A percentile compares a stretch with the other conserved stretches of the same genome.
Evolutionary conservation across 495 filamentous ascomycete species (phyloP).

Genomic region (Penicillium malachiteum): DNA sequence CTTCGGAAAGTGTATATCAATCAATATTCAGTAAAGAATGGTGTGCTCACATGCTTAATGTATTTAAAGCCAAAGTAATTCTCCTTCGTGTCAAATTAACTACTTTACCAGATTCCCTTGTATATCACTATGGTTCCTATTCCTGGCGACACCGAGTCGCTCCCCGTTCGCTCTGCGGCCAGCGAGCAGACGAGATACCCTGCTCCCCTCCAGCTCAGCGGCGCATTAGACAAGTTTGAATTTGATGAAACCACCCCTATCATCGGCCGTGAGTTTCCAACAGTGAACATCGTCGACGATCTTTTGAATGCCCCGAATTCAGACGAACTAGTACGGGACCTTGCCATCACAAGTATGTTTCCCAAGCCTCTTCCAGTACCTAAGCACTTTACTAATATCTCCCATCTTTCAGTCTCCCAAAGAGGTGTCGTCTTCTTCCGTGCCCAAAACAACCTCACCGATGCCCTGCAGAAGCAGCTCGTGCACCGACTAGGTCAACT

Average conservation of each 20-base stretch:
- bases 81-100: background rate
- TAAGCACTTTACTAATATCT: background rate
- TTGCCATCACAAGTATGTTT: conserved; percentile 22
- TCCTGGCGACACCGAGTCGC: background rate
- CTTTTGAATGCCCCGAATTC: conserved; percentile 19
- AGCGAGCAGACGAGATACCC: conserved; percentile 10
- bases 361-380: background rate
- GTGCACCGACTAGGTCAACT: conserved; percentile 58
- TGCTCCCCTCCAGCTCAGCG: conserved; percentile 39
- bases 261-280: conserved; percentile 24
- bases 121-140: conserved; percentile 12
- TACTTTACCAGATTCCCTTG: background rate
- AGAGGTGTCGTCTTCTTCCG: conserved; percentile 76
- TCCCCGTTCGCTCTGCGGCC: conserved; percentile 10
- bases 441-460: conserved; percentile 57
- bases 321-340: conserved; percentile 21
- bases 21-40: background rate
- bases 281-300: conserved; percentile 23
- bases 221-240: conserved; percentile 52
- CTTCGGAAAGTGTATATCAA: background rate
- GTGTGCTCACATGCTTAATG: no score
- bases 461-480: conserved; percentile 62
- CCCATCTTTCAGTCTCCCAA: conserved; percentile 55
- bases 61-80: background rate
- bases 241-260: conserved; percentile 25